Evolutionary conservation across 1,284 basidiomycete genomes (phyloP).

Genomic region (Cryptococcus maquisensis): DNA sequence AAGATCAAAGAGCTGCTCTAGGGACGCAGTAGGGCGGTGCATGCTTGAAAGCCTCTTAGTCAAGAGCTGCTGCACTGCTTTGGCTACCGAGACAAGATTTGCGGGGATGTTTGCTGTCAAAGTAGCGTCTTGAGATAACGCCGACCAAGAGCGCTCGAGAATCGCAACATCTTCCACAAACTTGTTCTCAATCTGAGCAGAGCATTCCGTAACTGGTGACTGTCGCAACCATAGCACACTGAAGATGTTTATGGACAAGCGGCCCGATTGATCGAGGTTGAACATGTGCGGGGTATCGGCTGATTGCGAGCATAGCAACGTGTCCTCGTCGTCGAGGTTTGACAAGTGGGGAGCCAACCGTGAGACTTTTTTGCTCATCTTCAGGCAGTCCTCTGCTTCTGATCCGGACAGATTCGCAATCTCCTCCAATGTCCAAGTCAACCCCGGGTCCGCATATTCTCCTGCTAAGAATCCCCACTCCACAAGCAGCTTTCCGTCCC

Average conservation of each 20-base stretch:
- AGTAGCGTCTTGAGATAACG: not conserved
- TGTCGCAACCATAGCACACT: slow-evolving; percentile 8
- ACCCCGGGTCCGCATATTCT: slow-evolving; percentile 29
- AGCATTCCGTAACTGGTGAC: not conserved
- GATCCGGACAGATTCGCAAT: not conserved
- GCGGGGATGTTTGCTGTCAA: not conserved
- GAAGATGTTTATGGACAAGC: slow-evolving; percentile 21
- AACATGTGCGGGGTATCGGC: slow-evolving; percentile 4
- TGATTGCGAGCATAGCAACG: slow-evolving; percentile 4
- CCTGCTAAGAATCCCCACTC: slow-evolving; percentile 64
- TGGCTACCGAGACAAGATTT: not conserved
- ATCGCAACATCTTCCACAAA: not conserved
- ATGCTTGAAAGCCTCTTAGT: slow-evolving; percentile 10
- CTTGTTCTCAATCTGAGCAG: too few species aligned
- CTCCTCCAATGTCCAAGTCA: slow-evolving; percentile 27
- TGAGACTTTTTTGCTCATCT: not conserved
- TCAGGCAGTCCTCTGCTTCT: not conserved
- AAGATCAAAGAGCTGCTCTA: slow-evolving; percentile 24
- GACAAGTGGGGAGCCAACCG: not conserved
- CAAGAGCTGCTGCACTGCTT: not conserved
- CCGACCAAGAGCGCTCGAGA: not conserved
- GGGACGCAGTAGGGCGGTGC: slow-evolving; percentile 10
- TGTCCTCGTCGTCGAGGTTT: slow-evolving; percentile 6
- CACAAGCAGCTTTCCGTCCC: slow-evolving; percentile 64
- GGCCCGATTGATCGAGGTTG: slow-evolving; percentile 25